A percentile compares a stretch with the other conserved stretches of the same genome.
Evolutionary conservation across 2,329 filamentous ascomycete genomes (phyloP).

Genomic region (Aspergillus novofumigatus): DNA sequence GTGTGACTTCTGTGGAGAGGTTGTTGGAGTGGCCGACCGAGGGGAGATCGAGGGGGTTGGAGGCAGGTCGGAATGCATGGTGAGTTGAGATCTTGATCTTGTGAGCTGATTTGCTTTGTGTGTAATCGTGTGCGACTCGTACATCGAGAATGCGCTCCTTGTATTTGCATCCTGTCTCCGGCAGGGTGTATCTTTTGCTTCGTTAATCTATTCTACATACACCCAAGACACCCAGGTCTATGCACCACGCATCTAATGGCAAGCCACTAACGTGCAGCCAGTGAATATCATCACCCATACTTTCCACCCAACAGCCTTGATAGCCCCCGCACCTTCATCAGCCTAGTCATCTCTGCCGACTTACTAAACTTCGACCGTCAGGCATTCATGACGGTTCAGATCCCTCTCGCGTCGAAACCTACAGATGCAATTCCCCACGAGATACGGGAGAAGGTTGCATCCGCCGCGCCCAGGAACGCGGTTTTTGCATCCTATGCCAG

Average conservation of each 20-base stretch:
- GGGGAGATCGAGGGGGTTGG: slow-evolving; percentile 15
- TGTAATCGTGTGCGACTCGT: too few species aligned
- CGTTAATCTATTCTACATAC: too few species aligned
- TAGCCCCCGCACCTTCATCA: slow-evolving; percentile 31
- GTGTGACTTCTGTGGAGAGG: slow-evolving; percentile 25
- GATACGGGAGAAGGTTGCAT: slow-evolving; percentile 18
- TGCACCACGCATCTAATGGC: too few species aligned
- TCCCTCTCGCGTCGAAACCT: slow-evolving; percentile 21
- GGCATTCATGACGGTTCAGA: slow-evolving; percentile 32
- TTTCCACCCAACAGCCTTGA: slow-evolving; percentile 29
- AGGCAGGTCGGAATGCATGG: slow-evolving; percentile 24
- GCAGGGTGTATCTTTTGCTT: too few species aligned
- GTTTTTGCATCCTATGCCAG: slow-evolving; percentile 34
- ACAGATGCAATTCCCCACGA: slow-evolving; percentile 12
- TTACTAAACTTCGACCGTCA: slow-evolving; percentile 7
- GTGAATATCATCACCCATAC: slow-evolving; percentile 36
- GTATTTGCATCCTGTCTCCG: too few species aligned
- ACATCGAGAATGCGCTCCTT: too few species aligned
- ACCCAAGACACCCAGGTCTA: too few species aligned
- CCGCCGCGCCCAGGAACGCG: slow-evolving; percentile 19
- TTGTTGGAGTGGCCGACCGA: slow-evolving; percentile 26
- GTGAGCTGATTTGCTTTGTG: too few species aligned
- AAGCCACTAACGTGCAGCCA: slow-evolving; percentile 5
- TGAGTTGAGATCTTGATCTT: slow-evolving; percentile 7
- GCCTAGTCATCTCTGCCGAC: slow-evolving; percentile 28